Conservation (phyloP, 148 eudicot genomes). For the Amaranthus cruentus region DNA sequence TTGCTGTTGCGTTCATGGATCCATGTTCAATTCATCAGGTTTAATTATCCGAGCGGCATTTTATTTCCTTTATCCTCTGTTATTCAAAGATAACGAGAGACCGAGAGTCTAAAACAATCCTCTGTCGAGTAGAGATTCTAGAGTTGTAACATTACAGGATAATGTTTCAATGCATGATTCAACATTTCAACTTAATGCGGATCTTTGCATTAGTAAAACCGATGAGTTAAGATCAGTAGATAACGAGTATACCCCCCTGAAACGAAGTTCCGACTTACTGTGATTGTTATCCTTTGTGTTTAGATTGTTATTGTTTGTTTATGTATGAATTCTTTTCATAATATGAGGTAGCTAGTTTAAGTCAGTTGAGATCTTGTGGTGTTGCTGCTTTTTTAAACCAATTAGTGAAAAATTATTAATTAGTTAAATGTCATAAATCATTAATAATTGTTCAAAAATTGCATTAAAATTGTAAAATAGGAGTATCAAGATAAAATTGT, state of each 20-base stretch:
- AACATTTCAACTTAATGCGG: slow-evolving; percentile 6
- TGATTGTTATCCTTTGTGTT: slow-evolving; percentile 1
- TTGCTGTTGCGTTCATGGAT: slow-evolving; percentile 5
- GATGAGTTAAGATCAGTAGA: slow-evolving; percentile 8
- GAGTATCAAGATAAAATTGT: too few species aligned
- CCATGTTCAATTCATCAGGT: slow-evolving; percentile 5
- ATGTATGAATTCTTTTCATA: too few species aligned
- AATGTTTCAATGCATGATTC: slow-evolving; percentile 23
- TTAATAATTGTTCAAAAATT: too few species aligned
- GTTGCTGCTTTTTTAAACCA: too few species aligned
- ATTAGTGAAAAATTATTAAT: too few species aligned
- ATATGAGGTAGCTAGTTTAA: neutral
- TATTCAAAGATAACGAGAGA: slow-evolving; percentile 22
- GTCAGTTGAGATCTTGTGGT: neutral
- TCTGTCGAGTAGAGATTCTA: slow-evolving; percentile 26
- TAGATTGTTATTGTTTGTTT: neutral
- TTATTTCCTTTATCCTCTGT: slow-evolving; percentile 9
- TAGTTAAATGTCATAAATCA: too few species aligned
- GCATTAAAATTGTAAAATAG: too few species aligned
- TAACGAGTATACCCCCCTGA: neutral
- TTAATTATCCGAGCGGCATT: slow-evolving; percentile 7
- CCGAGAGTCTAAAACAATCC: slow-evolving; percentile 1
- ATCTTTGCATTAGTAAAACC: slow-evolving; percentile 10
- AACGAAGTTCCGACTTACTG: neutral
- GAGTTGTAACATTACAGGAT: slow-evolving; percentile 15